phyloP scores from a whole-genome alignment of 2,329 filamentous ascomycete genomes.

The Alternaria brassicicola region DNA sequence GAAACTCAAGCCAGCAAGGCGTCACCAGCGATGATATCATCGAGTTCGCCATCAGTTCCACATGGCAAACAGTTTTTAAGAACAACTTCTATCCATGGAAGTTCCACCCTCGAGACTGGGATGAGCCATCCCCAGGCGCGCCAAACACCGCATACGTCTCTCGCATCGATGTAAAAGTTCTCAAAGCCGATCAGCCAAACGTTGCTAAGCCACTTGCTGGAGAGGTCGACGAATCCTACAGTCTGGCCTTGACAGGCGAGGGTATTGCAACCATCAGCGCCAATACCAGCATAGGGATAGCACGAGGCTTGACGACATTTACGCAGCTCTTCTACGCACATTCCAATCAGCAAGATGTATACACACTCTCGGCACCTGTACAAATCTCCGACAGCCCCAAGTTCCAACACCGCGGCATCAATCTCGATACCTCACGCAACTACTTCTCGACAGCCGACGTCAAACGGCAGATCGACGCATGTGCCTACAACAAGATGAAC shows the following conservation, averaged over 20 bases:
- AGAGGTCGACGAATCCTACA: slow-evolving; percentile 77
- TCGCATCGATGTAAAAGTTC: slow-evolving; percentile 68
- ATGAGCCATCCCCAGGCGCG: slow-evolving; percentile 62
- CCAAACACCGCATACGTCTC: slow-evolving; percentile 59
- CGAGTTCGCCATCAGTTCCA: slow-evolving; percentile 57
- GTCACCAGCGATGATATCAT: slow-evolving; percentile 59
- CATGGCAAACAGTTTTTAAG: slow-evolving; percentile 68
- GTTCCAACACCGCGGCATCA: slow-evolving; percentile 78
- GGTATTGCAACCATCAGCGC: slow-evolving; percentile 69
- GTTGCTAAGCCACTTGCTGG: slow-evolving; percentile 67
- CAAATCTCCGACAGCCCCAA: slow-evolving; percentile 73
- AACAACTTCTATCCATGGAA: slow-evolving; percentile 79
- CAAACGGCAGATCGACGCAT: slow-evolving; percentile 74
- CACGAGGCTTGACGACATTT: slow-evolving; percentile 77
- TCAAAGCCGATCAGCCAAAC: slow-evolving; percentile 57
- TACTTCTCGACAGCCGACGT: slow-evolving; percentile 73
- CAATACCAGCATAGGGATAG: slow-evolving; percentile 69
- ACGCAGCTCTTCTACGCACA: slow-evolving; percentile 80
- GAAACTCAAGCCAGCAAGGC: background rate
- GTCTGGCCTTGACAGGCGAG: slow-evolving; percentile 62
- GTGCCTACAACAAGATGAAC: slow-evolving; percentile 83
- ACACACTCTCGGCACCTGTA: slow-evolving; percentile 74
- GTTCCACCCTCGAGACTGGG: slow-evolving; percentile 67
- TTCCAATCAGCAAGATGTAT: slow-evolving; percentile 61
- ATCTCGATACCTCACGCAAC: slow-evolving; percentile 77